Evolutionary conservation across 2,329 filamentous ascomycete genomes (phyloP), one percentile per base, ranked within the genome.

Genomic region (Trichophyton rubrum): DNA sequence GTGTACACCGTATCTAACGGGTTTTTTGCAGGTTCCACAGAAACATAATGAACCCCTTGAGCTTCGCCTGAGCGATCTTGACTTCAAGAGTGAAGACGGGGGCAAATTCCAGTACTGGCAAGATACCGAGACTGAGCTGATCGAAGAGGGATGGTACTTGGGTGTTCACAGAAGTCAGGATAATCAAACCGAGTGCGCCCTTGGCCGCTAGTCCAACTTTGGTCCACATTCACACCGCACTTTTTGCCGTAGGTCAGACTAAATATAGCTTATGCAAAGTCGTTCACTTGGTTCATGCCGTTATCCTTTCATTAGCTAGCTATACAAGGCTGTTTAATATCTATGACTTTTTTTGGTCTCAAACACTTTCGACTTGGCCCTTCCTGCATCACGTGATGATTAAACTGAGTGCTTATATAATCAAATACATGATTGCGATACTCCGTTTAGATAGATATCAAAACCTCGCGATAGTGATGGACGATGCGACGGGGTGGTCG

Each of bases 61-160:
- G 41, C 72, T 77, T 49, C 82, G 86, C 59, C 78, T 93, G 8
- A 87, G 86, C 1, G 89, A 93, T 68, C 79, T 92, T 49, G 89
- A 93, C 72, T 80, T 87, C 67, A 93, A 93, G 75, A 85, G 85
- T 61, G 79, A 81, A 7, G 74, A 75, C 0, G 80, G 73, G 7
- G 77, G 80, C 59, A 91, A 92, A 71, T 77, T 84, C 60, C 77
- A 77, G 51, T 86, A 88, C 68, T 93, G 89, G 89, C 78, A 78
- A 62, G 73, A 76, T 15, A 79, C 81, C 51, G 88, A 93, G 72
- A 72, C 73, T 58, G 75, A 79, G 24, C 74, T 92, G 61, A 81
- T 88, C 56, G 74, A 82, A 1, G 83, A 80, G 11, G 87, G 86
- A 15, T 92, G 85, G 79, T 92, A 93, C 68, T 66, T 65, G 11